phyloP scores from a whole-genome alignment of 2,329 filamentous ascomycete species.

The Colletotrichum orchidophilum region DNA sequence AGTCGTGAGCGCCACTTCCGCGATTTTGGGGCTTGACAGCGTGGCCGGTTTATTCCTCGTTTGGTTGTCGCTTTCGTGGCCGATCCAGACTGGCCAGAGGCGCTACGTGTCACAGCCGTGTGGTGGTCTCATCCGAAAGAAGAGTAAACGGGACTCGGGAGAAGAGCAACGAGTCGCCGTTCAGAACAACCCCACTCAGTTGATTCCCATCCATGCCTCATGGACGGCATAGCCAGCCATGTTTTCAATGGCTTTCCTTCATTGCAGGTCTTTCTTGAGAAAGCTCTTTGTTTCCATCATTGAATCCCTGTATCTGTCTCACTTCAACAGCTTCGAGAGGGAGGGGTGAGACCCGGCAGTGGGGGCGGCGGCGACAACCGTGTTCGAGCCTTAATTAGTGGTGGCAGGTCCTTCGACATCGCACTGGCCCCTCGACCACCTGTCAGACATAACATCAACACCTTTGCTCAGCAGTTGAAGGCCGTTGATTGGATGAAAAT shows the following conservation, averaged over 20 bases:
- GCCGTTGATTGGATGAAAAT: not conserved
- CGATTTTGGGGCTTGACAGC: slow-evolving; percentile 8
- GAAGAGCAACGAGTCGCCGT: not conserved
- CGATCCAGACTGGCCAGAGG: slow-evolving; percentile 14
- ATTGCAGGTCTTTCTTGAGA: not conserved
- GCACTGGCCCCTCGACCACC: slow-evolving; percentile 5
- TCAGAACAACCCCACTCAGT: not conserved
- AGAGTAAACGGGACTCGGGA: not conserved
- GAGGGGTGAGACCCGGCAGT: not conserved
- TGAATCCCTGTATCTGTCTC: slow-evolving; percentile 15
- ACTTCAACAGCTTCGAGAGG: slow-evolving; percentile 1
- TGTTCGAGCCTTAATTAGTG: not conserved
- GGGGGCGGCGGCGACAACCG: not conserved
- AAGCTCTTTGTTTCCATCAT: slow-evolving; percentile 3
- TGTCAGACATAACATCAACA: not conserved
- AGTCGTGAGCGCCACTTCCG: not conserved
- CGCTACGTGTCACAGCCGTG: not conserved
- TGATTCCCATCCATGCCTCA: slow-evolving; percentile 5
- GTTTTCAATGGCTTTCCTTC: not conserved
- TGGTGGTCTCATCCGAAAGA: slow-evolving; percentile 5
- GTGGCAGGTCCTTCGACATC: not conserved
- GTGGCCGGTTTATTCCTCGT: slow-evolving; percentile 7
- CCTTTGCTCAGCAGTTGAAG: not conserved
- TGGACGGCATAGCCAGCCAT: slow-evolving; percentile 2
- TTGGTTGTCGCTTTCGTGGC: slow-evolving; percentile 11